Conservation (phyloP, 306 rosid genomes). For the Medicago ruthenica region DNA sequence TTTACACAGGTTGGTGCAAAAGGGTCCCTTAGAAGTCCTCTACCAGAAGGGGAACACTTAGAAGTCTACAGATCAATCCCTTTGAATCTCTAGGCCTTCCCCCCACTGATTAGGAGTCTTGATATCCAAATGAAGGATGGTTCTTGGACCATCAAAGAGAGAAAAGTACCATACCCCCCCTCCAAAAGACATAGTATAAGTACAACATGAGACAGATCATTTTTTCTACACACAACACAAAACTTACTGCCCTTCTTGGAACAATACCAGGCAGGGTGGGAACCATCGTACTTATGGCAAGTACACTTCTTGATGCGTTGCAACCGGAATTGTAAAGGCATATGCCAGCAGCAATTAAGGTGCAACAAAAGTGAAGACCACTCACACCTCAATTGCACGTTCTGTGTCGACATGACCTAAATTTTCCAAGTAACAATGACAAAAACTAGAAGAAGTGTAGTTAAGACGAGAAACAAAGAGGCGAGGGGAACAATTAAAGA, state of each 20-base stretch:
- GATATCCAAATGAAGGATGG: constrained; percentile 69
- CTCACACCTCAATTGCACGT: constrained; percentile 59
- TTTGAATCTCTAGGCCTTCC: constrained; percentile 90
- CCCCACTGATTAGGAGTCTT: constrained; percentile 72
- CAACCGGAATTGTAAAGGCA: constrained; percentile 89
- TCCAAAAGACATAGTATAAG: no score
- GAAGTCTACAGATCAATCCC: constrained; percentile 81
- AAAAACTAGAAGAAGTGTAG: constrained; percentile 82
- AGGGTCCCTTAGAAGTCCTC: constrained; percentile 70
- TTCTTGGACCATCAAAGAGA: no score
- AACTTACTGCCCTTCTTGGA: no score
- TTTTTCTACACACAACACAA: no score
- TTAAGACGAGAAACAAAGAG: constrained; percentile 88
- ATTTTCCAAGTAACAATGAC: constrained; percentile 75
- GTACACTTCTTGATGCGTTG: constrained; percentile 86
- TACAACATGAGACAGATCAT: no score
- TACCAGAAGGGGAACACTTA: constrained; percentile 52
- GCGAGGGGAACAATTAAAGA: constrained; percentile 82
- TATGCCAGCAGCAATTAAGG: constrained; percentile 79
- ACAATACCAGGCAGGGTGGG: no score
- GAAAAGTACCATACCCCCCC: no score
- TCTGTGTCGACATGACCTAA: constrained; percentile 61
- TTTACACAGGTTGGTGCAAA: constrained; percentile 59
- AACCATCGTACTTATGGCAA: no score
- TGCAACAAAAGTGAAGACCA: constrained; percentile 78